Percentiles rank a stretch among this genome's conserved stretches.
Conservation (phyloP, 768 basidiomycete genomes). For the Termitomyces sp. region DNA sequence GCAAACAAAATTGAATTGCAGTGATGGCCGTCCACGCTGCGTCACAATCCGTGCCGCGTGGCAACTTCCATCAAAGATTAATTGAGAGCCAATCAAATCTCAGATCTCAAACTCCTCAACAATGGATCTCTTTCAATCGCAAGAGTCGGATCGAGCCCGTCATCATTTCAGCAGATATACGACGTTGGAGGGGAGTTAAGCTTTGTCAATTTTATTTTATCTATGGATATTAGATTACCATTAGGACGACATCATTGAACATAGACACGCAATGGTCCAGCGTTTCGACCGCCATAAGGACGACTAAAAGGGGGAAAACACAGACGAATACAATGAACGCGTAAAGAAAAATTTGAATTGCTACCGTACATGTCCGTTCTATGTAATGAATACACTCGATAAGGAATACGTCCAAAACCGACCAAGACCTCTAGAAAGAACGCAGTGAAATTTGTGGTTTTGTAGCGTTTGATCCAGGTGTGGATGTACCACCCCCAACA, state of each 20-base stretch:
- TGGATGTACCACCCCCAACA: constrained; percentile 41
- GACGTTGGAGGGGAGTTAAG: no score
- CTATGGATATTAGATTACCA: no score
- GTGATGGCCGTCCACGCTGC: neutral
- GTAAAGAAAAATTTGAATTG: neutral
- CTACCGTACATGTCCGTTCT: neutral
- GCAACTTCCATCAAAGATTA: neutral
- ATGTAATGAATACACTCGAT: neutral
- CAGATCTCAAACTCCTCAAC: no score
- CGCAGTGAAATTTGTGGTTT: constrained; percentile 79
- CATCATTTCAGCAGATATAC: no score
- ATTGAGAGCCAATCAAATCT: no score
- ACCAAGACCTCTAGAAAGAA: constrained; percentile 43
- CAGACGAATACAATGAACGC: neutral
- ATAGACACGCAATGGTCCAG: neutral
- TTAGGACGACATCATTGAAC: no score
- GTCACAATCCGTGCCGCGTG: neutral
- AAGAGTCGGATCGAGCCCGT: no score
- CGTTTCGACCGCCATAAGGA: neutral
- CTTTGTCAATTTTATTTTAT: no score
- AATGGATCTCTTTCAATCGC: no score
- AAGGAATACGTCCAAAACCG: neutral
- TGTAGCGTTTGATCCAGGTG: constrained; percentile 25
- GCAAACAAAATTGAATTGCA: neutral
- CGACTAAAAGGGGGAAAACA: neutral